Base-by-base conservation (phyloP, 176 grass and related monocot genomes). In the Rhynchospora pubera region DNA sequence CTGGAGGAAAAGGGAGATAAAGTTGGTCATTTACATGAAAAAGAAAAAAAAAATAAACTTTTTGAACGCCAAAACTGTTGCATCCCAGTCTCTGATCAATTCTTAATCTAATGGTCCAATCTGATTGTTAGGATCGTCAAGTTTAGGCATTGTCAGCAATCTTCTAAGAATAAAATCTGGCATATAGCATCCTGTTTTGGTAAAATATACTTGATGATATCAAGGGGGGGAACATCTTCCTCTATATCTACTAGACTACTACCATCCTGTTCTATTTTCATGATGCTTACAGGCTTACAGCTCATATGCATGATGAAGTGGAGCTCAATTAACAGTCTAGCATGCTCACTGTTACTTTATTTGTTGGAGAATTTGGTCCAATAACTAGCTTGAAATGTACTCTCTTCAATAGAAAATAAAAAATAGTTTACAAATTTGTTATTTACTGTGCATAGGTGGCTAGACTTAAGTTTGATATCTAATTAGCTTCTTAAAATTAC, bases 281-380 rank as follows among this genome's bases (percentile, higher is more conserved):
- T 74, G 18, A 15, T 74, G 11, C n/a, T 74, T 53, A 74, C 70
- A 26, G 13, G 11, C n/a, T 74, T 53, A 74, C 70, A 26, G 13
- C 64, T 6, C 26, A 51, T 51, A 51, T 74, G 14, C 52, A 24
- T 74, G 5, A 74, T 45, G 66, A 46, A 70, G 11, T 75, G 48
- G 48, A 30, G 22, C 46, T 75, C 48, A 53, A n/a, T 70, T 70
- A 70, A 77, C 47, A 28, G 13, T 77, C 2, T 28, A 19, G 47
- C 23, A 24, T 34, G 55, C 47, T 32, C 55, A 24, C 7, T 1
- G 30, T 55, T 76, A 14, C 14, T 16, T 56, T 56, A 32, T 55
- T 77, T 77, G 50, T 55, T 77, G 22, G 23, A 53, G n/a, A 76
- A 76, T 28, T 52, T 53, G 45, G 72, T 76, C 13, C 46, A 76